Base-by-base conservation (phyloP, 2,329 filamentous ascomycete species). In the Aureobasidium namibiae region DNA sequence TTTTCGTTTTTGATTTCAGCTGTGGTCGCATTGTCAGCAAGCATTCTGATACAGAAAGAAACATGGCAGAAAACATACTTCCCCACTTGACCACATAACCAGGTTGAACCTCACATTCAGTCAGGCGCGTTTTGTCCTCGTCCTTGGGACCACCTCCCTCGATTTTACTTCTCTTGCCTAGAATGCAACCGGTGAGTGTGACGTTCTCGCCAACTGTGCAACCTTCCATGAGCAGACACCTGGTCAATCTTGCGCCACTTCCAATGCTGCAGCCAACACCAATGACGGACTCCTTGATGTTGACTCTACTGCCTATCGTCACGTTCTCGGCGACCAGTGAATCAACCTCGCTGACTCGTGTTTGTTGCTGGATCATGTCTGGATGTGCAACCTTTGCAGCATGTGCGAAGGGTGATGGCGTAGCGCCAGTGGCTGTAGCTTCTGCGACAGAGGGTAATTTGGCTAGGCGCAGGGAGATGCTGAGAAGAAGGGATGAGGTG, bases 211-310 rank as follows among this genome's bases (percentile, higher is more conserved):
- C 92, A 13, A 99, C 81, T 8, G 89, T 85, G 0, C 89, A 92
- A 3, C 90, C 90, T 62, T 97, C 92, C 90, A 97, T 96, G 21
- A 97, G 76, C 49, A 97, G 74, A 72, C 92, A 97, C 64, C 92
- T 83, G n/a, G 85, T 86, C 45, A 99, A 75, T 64, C 92, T 89
- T 31, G 88, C 90, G n/a, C 91, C 90, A 65, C 87, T 85, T 63
- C 86, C 85, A 64, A 99, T 92, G 67, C 89, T 87, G 71, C 90
- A 95, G 66, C 90, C 90, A 4, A 89, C 84, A 2, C 94, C 94
- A 41, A 99, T 84, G 31, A 96, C 90, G 38, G 81, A 88, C 73
- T 96, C 90, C 72, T 96, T 96, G 75, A 99, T 88, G n/a, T 91
- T 88, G 24, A 85, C 87, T 71, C 92, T 92, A 67, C 92, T 89